These are phyloP conservation scores for Crithidia mellificae DNA, from an alignment of 208 protist species.

Conservation along the genomic window DNA sequence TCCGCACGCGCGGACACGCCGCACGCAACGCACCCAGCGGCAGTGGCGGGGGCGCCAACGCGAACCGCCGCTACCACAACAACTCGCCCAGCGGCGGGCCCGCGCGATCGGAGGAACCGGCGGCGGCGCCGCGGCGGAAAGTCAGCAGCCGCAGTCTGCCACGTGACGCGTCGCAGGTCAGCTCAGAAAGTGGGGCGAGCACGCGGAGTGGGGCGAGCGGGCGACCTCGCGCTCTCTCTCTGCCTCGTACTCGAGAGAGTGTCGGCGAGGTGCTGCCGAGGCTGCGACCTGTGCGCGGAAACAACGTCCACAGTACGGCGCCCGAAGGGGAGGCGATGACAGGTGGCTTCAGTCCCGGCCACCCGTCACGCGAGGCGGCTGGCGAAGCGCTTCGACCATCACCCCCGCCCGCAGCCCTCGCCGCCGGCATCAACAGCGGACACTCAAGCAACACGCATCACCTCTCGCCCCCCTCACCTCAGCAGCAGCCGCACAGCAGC, in stretches of 20 bases:
- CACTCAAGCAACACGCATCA: too few relatives aligned
- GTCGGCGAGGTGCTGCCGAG: constrained; percentile 23
- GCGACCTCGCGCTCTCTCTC: constrained; percentile 22
- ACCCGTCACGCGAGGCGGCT: background rate
- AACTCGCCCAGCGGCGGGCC: background rate
- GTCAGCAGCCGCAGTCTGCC: constrained; percentile 12
- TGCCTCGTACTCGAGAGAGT: constrained; percentile 24
- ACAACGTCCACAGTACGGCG: background rate
- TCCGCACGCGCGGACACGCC: constrained; percentile 2
- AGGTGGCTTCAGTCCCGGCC: background rate
- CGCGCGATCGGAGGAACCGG: background rate
- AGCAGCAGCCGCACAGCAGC: too few relatives aligned
- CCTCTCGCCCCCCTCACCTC: background rate
- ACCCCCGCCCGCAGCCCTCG: background rate
- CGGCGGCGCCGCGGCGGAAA: background rate
- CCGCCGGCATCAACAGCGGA: background rate
- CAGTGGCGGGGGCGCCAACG: too few relatives aligned
- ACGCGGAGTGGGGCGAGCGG: constrained; percentile 1
- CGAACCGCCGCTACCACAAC: too few relatives aligned
- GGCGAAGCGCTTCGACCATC: constrained; percentile 6
- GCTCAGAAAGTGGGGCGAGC: constrained; percentile 7
- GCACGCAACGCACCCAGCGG: too few relatives aligned
- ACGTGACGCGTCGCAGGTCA: background rate
- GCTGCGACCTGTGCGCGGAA: constrained; percentile 22
- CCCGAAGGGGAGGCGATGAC: background rate